Conservation (phyloP, 2,329 filamentous ascomycete species). For the Penicillium sp. region DNA sequence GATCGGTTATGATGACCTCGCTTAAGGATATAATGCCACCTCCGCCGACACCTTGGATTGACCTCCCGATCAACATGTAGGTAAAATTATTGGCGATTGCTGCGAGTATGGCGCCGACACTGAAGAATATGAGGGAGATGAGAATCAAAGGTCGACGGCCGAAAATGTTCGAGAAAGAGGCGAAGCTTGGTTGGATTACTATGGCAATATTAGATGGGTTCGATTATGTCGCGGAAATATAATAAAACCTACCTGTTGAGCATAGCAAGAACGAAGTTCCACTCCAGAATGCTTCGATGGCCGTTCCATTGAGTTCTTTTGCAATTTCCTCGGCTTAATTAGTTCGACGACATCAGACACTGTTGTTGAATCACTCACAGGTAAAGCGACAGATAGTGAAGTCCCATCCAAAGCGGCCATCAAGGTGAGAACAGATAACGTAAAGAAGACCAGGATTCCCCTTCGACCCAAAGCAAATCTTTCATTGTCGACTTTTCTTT, state of each 20-base stretch:
- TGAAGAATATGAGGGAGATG: conserved; percentile 43
- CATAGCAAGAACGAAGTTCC: conserved; percentile 50
- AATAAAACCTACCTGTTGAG: conserved; percentile 23
- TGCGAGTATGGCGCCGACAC: conserved; percentile 45
- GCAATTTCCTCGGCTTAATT: conserved; percentile 30
- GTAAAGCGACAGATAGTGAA: conserved; percentile 24
- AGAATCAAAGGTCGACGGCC: conserved; percentile 45
- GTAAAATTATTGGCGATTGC: conserved; percentile 44
- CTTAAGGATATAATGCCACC: conserved; percentile 45
- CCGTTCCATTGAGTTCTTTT: conserved; percentile 31
- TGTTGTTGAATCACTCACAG: conserved; percentile 7
- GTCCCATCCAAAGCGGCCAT: conserved; percentile 28
- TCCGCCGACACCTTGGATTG: conserved; percentile 46
- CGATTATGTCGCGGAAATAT: not conserved
- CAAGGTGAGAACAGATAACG: conserved; percentile 20
- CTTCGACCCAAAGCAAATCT: conserved; percentile 21
- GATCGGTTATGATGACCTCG: conserved; percentile 45
- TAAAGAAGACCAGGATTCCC: conserved; percentile 22
- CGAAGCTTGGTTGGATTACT: conserved; percentile 52
- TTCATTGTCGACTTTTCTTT: not conserved
- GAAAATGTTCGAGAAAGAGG: conserved; percentile 48
- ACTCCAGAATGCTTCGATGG: conserved; percentile 50
- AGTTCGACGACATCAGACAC: not conserved
- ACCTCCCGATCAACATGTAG: conserved; percentile 46
- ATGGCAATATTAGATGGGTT: conserved; percentile 17